Evolutionary conservation across 148 eudicot genomes (phyloP).

Genomic region (Arctostaphylos glauca): DNA sequence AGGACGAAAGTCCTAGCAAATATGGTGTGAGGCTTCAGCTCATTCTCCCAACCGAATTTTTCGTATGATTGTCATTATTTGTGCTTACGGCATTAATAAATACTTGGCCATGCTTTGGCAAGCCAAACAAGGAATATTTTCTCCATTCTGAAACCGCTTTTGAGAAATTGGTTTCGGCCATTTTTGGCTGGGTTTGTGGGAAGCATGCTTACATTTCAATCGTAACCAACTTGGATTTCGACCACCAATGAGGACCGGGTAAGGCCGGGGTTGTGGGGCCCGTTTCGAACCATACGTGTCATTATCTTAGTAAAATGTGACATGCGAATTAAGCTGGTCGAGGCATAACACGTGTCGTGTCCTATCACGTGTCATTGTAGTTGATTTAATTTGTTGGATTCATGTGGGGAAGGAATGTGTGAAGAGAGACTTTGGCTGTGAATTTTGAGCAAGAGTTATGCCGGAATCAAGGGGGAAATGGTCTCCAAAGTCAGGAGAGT

Average conservation of each 20-base stretch:
- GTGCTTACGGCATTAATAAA: neutral
- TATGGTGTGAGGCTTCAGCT: neutral
- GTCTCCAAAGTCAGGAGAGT: constrained; percentile 5
- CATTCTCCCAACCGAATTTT: neutral
- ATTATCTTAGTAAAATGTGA: neutral
- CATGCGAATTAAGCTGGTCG: neutral
- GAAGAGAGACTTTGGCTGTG: neutral
- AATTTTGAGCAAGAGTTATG: neutral
- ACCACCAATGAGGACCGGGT: neutral
- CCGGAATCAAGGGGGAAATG: constrained; percentile 12
- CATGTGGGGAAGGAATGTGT: neutral
- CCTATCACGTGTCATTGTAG: neutral
- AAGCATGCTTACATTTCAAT: neutral
- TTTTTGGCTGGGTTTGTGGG: constrained; percentile 1
- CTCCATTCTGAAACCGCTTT: constrained; percentile 5
- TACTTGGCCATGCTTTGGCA: constrained; percentile 1
- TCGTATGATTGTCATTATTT: neutral
- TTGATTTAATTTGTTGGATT: neutral
- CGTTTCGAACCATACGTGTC: neutral
- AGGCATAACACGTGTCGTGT: neutral
- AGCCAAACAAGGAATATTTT: constrained; percentile 10
- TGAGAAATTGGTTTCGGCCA: constrained; percentile 4
- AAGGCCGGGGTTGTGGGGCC: neutral
- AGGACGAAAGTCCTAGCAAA: neutral
- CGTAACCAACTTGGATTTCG: neutral